Conservation (phyloP, 768 basidiomycete genomes). For the Lactarius deliciosus region DNA sequence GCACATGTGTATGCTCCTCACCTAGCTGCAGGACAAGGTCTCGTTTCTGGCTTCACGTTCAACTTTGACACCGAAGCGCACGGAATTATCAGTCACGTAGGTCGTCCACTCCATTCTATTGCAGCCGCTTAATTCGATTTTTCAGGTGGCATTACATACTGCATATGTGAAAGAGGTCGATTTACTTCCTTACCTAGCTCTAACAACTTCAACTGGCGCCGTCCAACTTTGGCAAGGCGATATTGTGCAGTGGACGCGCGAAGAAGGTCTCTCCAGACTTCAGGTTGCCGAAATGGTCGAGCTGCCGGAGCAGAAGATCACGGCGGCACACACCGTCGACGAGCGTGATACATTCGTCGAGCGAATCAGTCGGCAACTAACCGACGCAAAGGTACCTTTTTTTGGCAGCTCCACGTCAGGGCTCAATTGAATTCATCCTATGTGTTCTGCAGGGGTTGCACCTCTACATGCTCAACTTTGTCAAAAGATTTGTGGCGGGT, state of each 20-base stretch:
- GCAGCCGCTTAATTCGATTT: background rate
- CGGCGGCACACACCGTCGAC: conserved; percentile 36
- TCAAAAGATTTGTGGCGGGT: conserved; percentile 68
- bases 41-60: conserved; percentile 54
- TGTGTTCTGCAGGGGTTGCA: conserved; percentile 58
- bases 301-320: conserved; percentile 59
- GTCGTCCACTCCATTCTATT: conserved; percentile 28
- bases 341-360: conserved; percentile 49
- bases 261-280: conserved; percentile 72
- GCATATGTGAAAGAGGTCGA: conserved; percentile 41
- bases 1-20: conserved; percentile 55
- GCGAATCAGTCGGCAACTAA: conserved; percentile 56
- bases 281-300: conserved; percentile 70
- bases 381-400: conserved; percentile 56
- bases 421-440: background rate
- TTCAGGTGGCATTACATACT: conserved; percentile 54
- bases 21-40: conserved; percentile 46
- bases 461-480: conserved; percentile 62
- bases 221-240: conserved; percentile 72
- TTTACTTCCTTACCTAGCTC: conserved; percentile 45
- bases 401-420: background rate
- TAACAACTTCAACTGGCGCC: conserved; percentile 75
- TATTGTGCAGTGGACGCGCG: conserved; percentile 68
- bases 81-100: conserved; percentile 68
- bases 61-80: conserved; percentile 63